phyloP scores from a whole-genome alignment of 805 yeast species.

The Tetrapisispora arboricola region DNA sequence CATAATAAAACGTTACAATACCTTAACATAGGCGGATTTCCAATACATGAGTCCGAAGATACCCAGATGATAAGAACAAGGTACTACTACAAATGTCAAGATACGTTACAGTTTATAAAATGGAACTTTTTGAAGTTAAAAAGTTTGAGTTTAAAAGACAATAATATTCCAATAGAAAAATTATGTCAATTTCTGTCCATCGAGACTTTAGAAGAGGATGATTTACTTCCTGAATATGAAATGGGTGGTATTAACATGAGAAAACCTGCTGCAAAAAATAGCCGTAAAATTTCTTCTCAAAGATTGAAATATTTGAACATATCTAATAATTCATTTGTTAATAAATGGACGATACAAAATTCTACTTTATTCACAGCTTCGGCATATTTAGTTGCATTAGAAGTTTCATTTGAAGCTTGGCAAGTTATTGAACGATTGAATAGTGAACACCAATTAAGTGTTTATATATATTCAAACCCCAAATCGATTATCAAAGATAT shows the following conservation, averaged over 20 bases:
- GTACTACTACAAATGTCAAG: constrained; percentile 23
- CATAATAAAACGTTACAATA: constrained; percentile 30
- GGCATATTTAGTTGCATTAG: constrained; percentile 49
- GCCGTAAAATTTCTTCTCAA: constrained; percentile 10
- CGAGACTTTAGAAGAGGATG: constrained; percentile 1
- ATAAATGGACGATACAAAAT: constrained; percentile 49
- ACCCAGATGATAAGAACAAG: constrained; percentile 14
- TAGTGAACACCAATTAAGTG: constrained; percentile 17
- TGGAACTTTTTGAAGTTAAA: constrained; percentile 32
- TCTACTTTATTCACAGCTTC: constrained; percentile 36
- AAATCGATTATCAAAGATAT: constrained; percentile 16
- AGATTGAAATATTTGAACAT: constrained; percentile 52
- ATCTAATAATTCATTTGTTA: constrained; percentile 50
- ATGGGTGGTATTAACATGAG: background rate
- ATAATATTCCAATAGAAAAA: constrained; percentile 26
- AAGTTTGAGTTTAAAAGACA: constrained; percentile 30
- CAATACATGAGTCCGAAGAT: constrained; percentile 33
- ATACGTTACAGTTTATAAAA: constrained; percentile 31
- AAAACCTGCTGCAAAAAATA: background rate
- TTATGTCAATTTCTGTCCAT: constrained; percentile 29
- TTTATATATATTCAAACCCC: constrained; percentile 13
- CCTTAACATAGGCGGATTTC: constrained; percentile 58
- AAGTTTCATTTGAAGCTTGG: constrained; percentile 47
- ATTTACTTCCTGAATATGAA: background rate
- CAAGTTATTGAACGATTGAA: constrained; percentile 25